Evolutionary conservation across 2,329 filamentous ascomycete species (phyloP).

Genomic region (Acephala macrosclerotiorum): DNA sequence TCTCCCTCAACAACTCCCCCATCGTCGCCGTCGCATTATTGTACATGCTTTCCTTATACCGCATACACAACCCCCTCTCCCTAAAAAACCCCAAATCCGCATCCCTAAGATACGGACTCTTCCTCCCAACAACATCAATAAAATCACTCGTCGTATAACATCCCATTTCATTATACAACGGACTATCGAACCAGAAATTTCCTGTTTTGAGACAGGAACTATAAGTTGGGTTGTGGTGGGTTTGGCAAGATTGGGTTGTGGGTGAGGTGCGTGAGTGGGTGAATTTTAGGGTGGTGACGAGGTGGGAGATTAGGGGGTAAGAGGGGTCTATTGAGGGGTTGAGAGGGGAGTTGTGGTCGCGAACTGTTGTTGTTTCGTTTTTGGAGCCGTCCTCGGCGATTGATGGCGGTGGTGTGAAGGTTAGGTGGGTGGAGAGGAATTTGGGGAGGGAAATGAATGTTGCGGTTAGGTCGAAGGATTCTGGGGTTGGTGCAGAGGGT

Average conservation of each 20-base stretch:
- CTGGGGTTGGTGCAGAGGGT: not conserved
- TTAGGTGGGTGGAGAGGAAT: constrained; percentile 10
- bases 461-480: constrained; percentile 18
- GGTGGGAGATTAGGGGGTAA: not conserved
- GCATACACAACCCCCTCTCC: constrained; percentile 20
- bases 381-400: no score
- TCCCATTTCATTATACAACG: constrained; percentile 16
- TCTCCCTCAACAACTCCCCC: not conserved
- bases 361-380: constrained; percentile 1
- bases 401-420: not conserved
- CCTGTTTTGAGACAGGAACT: constrained; percentile 19
- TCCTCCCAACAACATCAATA: constrained; percentile 6
- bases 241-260: constrained; percentile 4
- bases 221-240: constrained; percentile 19
- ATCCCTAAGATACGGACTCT: constrained; percentile 15
- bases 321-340: constrained; percentile 2
- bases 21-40: not conserved
- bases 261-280: not conserved
- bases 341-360: constrained; percentile 3
- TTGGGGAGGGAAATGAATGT: constrained; percentile 17
- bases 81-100: constrained; percentile 19
- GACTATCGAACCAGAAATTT: constrained; percentile 27
- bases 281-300: not conserved
- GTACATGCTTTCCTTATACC: constrained; percentile 20
- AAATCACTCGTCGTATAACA: constrained; percentile 22